phyloP scores from a whole-genome alignment of 2,329 filamentous ascomycete genomes.

The Fusarium drepaniforme region DNA sequence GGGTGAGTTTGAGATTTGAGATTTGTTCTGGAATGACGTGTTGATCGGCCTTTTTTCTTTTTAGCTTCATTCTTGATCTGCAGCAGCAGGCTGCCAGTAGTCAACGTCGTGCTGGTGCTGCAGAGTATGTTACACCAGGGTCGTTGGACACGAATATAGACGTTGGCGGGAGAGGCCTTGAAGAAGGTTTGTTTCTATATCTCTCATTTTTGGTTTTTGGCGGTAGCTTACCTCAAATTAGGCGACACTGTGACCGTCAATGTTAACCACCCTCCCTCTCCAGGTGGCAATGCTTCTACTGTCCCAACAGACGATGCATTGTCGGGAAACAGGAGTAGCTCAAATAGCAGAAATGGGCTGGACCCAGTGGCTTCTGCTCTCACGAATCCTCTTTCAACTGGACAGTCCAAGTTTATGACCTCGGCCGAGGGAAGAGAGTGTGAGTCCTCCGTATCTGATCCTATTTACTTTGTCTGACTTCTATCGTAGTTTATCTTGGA shows the following conservation, averaged over 20 bases:
- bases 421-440: constrained; percentile 56
- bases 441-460: constrained; percentile 41
- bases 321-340: constrained; percentile 31
- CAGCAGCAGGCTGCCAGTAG: constrained; percentile 43
- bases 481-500: constrained; percentile 60
- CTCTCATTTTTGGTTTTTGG: background rate
- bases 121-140: constrained; percentile 39
- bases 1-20: constrained; percentile 48
- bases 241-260: constrained; percentile 12
- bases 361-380: constrained; percentile 49
- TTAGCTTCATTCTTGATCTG: constrained; percentile 53
- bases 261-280: constrained; percentile 11
- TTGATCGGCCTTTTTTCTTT: background rate
- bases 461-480: background rate
- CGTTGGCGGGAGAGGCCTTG: constrained; percentile 20
- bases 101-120: constrained; percentile 16
- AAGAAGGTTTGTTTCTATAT: constrained; percentile 22
- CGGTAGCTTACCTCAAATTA: background rate
- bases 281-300: constrained; percentile 19
- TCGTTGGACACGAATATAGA: constrained; percentile 39
- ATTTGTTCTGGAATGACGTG: constrained; percentile 17
- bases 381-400: constrained; percentile 57
- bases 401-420: constrained; percentile 56
- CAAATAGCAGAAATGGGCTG: constrained; percentile 32
- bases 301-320: constrained; percentile 27